Base-by-base conservation (phyloP, 1,284 basidiomycete genomes). In the Ceratorhiza oryzae-sativae region DNA sequence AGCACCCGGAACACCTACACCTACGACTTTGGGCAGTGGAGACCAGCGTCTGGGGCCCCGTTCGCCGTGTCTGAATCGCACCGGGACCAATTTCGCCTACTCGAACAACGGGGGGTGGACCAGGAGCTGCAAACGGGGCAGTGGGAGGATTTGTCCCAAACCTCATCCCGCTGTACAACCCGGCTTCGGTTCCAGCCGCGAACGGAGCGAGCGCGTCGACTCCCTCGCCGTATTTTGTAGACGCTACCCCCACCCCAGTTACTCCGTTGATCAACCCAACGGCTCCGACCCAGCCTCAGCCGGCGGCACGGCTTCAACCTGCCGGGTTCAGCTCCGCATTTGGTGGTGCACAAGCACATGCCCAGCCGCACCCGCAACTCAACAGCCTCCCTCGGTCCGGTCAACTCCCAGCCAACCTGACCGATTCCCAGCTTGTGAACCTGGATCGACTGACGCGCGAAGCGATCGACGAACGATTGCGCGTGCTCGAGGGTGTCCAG, bases 401-500 rank as follows among this genome's bases (percentile, higher is more conserved):
- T 30, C 63, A 67, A 75, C 81, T 85, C 65, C 89, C 84, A 61
- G 82, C 83, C 49, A 82, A 79, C 65, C 77, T 88, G 75, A 88
- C 85, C 42, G 87, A 87, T 51, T 85, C 85, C 70, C 90, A 89
- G 77, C 82, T 91, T 36, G 81, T 80, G 25, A 78, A 83, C 41
- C 81, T 91, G 78, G 91, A 93, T 75, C 80, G 77, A 41, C 78
- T 90, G 34, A 91, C 90, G 23, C 83, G 92, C 58, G 90, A 91
- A 76, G 90, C 90, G 3, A 91, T 96, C 58, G 91, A 95, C 75
- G 92, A 94, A 79, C 85, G 93, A 71, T 81, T 96, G 73, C 83
- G 87, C 49, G 85, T 93, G 30, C 81, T 96, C 32, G 90, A 92
- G 80, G 85, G 87, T 36, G 89, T 95, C 34, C 91, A 92, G 58